These are phyloP conservation scores for Rhizopus sp. DNA, from an alignment of 371 early-diverging fungal genomes.

Conservation along the genomic window DNA sequence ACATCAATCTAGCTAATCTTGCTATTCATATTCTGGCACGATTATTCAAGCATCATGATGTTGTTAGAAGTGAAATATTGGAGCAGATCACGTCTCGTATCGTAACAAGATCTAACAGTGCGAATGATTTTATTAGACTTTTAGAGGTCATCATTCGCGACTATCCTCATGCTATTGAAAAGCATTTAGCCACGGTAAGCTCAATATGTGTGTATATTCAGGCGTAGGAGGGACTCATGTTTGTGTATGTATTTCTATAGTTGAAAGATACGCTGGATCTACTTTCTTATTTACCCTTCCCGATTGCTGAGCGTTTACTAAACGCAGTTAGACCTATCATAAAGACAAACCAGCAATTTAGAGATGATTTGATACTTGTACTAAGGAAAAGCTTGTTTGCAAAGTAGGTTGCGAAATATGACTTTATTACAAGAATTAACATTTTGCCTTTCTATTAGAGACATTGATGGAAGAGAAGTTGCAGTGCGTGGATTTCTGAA, in stretches of 20 bases:
- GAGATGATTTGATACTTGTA: conserved; percentile 60
- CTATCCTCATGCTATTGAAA: conserved; percentile 35
- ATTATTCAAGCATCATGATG: conserved; percentile 59
- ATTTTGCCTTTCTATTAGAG: conserved; percentile 29
- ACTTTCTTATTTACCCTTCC: conserved; percentile 54
- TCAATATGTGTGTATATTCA: background rate
- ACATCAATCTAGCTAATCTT: conserved; percentile 26
- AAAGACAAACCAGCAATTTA: conserved; percentile 48
- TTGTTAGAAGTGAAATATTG: conserved; percentile 60
- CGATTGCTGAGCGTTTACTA: conserved; percentile 54
- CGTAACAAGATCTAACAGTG: conserved; percentile 56
- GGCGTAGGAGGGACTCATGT: background rate
- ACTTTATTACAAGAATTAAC: background rate
- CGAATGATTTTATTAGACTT: conserved; percentile 48
- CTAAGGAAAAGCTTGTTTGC: conserved; percentile 64
- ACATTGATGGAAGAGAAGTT: conserved; percentile 56
- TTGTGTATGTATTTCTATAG: conserved; percentile 19
- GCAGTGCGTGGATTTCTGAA: conserved; percentile 60
- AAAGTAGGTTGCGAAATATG: conserved; percentile 43
- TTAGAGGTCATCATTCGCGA: conserved; percentile 49
- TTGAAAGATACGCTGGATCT: conserved; percentile 63
- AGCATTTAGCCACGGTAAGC: conserved; percentile 34
- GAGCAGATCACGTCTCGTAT: conserved; percentile 65
- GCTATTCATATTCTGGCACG: conserved; percentile 48
- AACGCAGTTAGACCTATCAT: conserved; percentile 53